Percentiles rank a stretch among this genome's conserved stretches.
Evolutionary conservation across 441 rosid genomes (phyloP).

Genomic region (Erysimum cheiri): DNA sequence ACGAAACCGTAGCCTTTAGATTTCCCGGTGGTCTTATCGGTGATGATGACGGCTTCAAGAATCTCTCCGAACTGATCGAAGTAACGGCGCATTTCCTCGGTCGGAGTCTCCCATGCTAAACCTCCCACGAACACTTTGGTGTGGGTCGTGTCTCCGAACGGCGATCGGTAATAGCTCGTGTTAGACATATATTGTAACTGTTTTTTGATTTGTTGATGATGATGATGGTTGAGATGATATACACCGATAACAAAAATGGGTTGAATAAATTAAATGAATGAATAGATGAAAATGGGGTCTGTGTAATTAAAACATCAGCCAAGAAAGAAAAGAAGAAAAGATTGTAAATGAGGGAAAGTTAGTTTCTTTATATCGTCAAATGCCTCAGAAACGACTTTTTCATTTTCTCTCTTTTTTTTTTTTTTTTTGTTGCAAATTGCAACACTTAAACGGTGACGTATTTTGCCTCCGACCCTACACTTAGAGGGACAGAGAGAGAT

Average conservation of each 20-base stretch:
- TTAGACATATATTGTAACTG: conserved; percentile 33
- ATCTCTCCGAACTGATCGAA: conserved; percentile 93
- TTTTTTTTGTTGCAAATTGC: conserved; percentile 25
- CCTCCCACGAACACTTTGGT: conserved; percentile 96
- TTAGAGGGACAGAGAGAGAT: conserved; percentile 4
- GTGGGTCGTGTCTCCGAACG: conserved; percentile 87
- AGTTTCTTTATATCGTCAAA: conserved; percentile 43
- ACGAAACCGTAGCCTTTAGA: conserved; percentile 97
- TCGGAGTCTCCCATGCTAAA: conserved; percentile 94
- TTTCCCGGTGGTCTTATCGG: conserved; percentile 80
- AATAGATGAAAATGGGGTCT: conserved; percentile 38
- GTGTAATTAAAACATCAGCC: conserved; percentile 35
- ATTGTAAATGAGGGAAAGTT: conserved; percentile 44
- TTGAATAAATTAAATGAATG: conserved; percentile 33
- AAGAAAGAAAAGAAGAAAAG: conserved; percentile 42
- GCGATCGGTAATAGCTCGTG: conserved; percentile 70
- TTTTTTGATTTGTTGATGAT: conserved; percentile 16
- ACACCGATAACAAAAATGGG: conserved; percentile 23
- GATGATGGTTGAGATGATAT: conserved; percentile 36
- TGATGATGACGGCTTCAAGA: conserved; percentile 93
- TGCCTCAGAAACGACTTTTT: conserved; percentile 38
- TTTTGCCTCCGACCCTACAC: conserved; percentile 32
- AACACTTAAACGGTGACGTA: conserved; percentile 32
- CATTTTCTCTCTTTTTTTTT: conserved; percentile 6
- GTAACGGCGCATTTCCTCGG: conserved; percentile 81